Conservation (phyloP, 805 yeast genomes). For the Candida yuanshanica region DNA sequence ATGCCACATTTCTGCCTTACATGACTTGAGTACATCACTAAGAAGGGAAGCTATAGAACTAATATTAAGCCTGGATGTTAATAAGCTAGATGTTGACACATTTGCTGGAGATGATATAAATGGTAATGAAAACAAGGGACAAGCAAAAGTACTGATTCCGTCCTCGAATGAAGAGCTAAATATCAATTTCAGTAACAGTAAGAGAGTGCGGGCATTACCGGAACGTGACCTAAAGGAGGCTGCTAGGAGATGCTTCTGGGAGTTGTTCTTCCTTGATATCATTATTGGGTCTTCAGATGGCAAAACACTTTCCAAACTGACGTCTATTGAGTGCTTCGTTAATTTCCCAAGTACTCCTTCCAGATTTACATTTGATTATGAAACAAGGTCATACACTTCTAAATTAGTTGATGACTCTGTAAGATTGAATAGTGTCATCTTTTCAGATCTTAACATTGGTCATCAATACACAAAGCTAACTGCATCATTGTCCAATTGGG, state of each 20-base stretch:
- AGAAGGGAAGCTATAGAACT: slow-evolving; percentile 38
- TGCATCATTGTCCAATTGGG: slow-evolving; percentile 47
- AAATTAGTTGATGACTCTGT: slow-evolving; percentile 46
- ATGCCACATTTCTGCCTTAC: slow-evolving; percentile 47
- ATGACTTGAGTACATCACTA: slow-evolving; percentile 37
- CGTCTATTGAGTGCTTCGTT: slow-evolving; percentile 30
- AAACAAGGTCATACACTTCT: slow-evolving; percentile 40
- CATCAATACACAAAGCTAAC: slow-evolving; percentile 34
- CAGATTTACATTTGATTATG: slow-evolving; percentile 37
- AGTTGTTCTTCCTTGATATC: slow-evolving; percentile 44
- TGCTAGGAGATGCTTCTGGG: slow-evolving; percentile 47
- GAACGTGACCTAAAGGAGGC: slow-evolving; percentile 19
- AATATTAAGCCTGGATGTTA: slow-evolving; percentile 32
- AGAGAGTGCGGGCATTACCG: slow-evolving; percentile 17
- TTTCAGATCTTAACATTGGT: slow-evolving; percentile 33
- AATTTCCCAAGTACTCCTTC: slow-evolving; percentile 35
- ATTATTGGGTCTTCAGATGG: slow-evolving; percentile 52
- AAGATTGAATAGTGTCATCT: slow-evolving; percentile 39
- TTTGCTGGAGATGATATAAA: slow-evolving; percentile 21
- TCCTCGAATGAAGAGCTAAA: slow-evolving; percentile 17
- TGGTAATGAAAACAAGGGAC: slow-evolving; percentile 11
- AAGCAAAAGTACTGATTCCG: slow-evolving; percentile 6
- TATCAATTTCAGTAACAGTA: slow-evolving; percentile 20
- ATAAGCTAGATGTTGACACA: slow-evolving; percentile 31
- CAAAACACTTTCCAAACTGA: slow-evolving; percentile 34